Percentiles rank a stretch among this genome's conserved stretches.
phyloP scores from a whole-genome alignment of 2,329 filamentous ascomycete genomes.

The Pseudogymnoascus sp. region DNA sequence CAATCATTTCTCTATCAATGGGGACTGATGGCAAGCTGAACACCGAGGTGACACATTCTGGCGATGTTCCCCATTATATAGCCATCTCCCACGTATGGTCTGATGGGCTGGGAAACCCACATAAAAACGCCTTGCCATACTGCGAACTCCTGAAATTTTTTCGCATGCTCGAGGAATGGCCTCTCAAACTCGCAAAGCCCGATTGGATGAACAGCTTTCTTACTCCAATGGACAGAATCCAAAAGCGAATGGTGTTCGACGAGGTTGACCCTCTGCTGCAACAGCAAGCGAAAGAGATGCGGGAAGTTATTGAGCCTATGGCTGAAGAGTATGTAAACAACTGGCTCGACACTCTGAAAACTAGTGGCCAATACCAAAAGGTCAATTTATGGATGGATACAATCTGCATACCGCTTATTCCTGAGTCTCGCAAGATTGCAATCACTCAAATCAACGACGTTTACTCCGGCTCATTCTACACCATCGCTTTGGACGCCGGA shows the following conservation, averaged over 20 bases:
- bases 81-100: constrained; percentile 21
- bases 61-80: constrained; percentile 11
- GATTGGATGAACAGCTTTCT: constrained; percentile 3
- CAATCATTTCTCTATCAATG: not conserved
- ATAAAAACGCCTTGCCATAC: constrained; percentile 13
- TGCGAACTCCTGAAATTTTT: constrained; percentile 13
- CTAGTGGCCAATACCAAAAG: not conserved
- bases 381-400: constrained; percentile 5
- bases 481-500: constrained; percentile 9
- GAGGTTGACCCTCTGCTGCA: not conserved
- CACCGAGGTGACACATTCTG: not conserved
- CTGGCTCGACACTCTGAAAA: not conserved
- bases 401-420: not conserved
- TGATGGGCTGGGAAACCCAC: constrained; percentile 17
- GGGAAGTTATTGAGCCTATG: not conserved
- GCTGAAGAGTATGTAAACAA: not conserved
- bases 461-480: not conserved
- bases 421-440: not conserved
- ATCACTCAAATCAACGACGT: constrained; percentile 9
- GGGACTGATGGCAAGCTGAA: not conserved
- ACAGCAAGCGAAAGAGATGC: not conserved
- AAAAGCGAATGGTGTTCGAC: not conserved
- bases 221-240: not conserved
- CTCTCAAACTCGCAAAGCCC: not conserved
- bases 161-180: constrained; percentile 4